A percentile compares a stretch with the other conserved stretches of the same genome.
These are phyloP conservation scores for Phytophthora tentaculata DNA, from an alignment of 352 stramenopile species.

Conservation along the genomic window DNA sequence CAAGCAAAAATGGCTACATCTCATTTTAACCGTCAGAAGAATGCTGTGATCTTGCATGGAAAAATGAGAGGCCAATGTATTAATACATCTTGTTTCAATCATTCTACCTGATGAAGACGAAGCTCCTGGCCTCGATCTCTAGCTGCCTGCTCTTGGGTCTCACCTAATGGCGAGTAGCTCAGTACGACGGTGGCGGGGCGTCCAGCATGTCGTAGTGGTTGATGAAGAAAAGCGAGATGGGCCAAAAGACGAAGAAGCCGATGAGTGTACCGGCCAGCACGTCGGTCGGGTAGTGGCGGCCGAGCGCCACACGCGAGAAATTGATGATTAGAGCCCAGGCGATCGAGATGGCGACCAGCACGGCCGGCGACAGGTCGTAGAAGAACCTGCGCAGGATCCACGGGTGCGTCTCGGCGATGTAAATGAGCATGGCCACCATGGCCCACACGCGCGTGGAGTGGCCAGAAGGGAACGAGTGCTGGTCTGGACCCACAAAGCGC, in stretches of 20 bases:
- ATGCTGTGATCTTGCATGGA: no score
- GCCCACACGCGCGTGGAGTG: slow-evolving; percentile 82
- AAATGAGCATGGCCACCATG: slow-evolving; percentile 69
- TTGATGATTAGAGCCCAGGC: slow-evolving; percentile 76
- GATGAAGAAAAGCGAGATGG: slow-evolving; percentile 51
- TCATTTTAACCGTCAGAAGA: no score
- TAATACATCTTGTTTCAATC: slow-evolving; percentile 15
- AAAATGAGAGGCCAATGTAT: no score
- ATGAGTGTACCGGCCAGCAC: slow-evolving; percentile 70
- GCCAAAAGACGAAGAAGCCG: slow-evolving; percentile 65
- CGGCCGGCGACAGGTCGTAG: slow-evolving; percentile 42
- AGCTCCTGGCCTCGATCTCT: background rate
- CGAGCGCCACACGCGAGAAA: slow-evolving; percentile 82
- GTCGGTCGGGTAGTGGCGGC: slow-evolving; percentile 85
- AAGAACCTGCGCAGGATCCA: slow-evolving; percentile 59
- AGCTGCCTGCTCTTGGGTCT: slow-evolving; percentile 6
- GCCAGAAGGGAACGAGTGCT: slow-evolving; percentile 88
- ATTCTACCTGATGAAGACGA: slow-evolving; percentile 8
- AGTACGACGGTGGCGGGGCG: slow-evolving; percentile 11
- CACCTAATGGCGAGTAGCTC: slow-evolving; percentile 4
- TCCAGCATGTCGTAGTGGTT: slow-evolving; percentile 38
- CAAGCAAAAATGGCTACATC: background rate
- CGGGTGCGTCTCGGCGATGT: slow-evolving; percentile 58
- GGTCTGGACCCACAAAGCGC: slow-evolving; percentile 81
- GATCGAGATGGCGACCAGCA: slow-evolving; percentile 47